Evolutionary conservation across 768 basidiomycete species (phyloP).

Genomic region (Mycena indigotica): DNA sequence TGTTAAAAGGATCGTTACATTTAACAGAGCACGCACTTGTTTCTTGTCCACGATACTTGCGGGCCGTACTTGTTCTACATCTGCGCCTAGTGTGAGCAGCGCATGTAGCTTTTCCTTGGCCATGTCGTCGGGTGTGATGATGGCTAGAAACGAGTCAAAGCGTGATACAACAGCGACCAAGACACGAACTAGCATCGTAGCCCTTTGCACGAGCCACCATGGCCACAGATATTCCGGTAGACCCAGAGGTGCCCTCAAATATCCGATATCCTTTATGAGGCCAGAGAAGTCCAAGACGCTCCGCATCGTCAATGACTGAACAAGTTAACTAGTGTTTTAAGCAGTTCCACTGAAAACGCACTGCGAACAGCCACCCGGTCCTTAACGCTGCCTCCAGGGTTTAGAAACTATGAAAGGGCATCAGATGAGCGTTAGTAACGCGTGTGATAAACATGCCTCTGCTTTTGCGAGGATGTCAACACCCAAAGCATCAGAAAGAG

Average conservation of each 20-base stretch:
- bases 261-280: slow-evolving; percentile 90
- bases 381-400: slow-evolving; percentile 97
- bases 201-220: slow-evolving; percentile 92
- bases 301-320: slow-evolving; percentile 93
- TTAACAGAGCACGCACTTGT: slow-evolving; percentile 55
- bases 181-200: slow-evolving; percentile 76
- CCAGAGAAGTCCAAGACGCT: slow-evolving; percentile 74
- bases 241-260: slow-evolving; percentile 96
- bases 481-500: slow-evolving; percentile 85
- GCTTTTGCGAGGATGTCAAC: slow-evolving; percentile 96
- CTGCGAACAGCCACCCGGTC: slow-evolving; percentile 95
- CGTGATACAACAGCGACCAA: neutral
- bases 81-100: slow-evolving; percentile 79
- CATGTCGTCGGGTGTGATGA: slow-evolving; percentile 89
- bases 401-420: slow-evolving; percentile 68
- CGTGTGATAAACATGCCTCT: slow-evolving; percentile 56
- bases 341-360: slow-evolving; percentile 38
- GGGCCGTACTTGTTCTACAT: slow-evolving; percentile 88
- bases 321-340: neutral
- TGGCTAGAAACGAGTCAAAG: slow-evolving; percentile 65
- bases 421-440: neutral
- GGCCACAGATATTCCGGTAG: slow-evolving; percentile 94
- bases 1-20: too few species aligned
- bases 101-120: slow-evolving; percentile 90
- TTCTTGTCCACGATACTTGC: slow-evolving; percentile 97